phyloP scores from a whole-genome alignment of 1,284 basidiomycete genomes.

The Cutaneotrichosporon cavernicola region DNA sequence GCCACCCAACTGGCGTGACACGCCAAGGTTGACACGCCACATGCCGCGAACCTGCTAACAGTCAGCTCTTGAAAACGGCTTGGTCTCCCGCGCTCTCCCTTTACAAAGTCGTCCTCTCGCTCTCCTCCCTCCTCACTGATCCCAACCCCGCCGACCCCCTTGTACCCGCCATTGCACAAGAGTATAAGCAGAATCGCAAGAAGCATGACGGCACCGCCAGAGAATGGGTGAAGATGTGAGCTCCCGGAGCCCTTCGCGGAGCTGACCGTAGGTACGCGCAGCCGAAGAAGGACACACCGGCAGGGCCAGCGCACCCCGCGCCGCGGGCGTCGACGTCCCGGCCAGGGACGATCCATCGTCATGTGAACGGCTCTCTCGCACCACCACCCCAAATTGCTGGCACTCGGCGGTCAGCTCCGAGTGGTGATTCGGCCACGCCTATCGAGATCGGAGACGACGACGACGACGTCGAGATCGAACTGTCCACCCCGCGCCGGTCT shows the following conservation, averaged over 20 bases:
- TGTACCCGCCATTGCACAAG: conserved; percentile 60
- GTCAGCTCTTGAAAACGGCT: conserved; percentile 77
- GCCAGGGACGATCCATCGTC: conserved; percentile 21
- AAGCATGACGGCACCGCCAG: conserved; percentile 88
- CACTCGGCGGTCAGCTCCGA: conserved; percentile 14
- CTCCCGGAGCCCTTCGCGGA: conserved; percentile 22
- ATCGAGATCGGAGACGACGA: conserved; percentile 17
- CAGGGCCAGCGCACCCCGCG: conserved; percentile 12
- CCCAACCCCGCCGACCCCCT: conserved; percentile 86
- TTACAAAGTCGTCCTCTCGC: conserved; percentile 89
- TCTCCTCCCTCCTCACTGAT: conserved; percentile 95
- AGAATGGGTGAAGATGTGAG: conserved; percentile 92
- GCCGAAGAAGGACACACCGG: conserved; percentile 26
- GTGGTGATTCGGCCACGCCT: conserved; percentile 13
- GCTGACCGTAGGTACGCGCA: conserved; percentile 35
- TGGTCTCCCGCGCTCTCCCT: conserved; percentile 88
- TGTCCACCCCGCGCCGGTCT: conserved; percentile 13
- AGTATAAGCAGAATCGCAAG: conserved; percentile 86
- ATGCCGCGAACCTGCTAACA: conserved; percentile 33
- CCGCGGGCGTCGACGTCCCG: conserved; percentile 15
- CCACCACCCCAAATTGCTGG: conserved; percentile 15
- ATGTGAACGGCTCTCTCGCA: conserved; percentile 20
- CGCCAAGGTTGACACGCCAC: background rate
- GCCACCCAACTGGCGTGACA: background rate
- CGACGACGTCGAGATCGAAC: conserved; percentile 21